Evolutionary conservation across 176 grass and related monocot species (phyloP).

Genomic region (Tuctoria greenei): DNA sequence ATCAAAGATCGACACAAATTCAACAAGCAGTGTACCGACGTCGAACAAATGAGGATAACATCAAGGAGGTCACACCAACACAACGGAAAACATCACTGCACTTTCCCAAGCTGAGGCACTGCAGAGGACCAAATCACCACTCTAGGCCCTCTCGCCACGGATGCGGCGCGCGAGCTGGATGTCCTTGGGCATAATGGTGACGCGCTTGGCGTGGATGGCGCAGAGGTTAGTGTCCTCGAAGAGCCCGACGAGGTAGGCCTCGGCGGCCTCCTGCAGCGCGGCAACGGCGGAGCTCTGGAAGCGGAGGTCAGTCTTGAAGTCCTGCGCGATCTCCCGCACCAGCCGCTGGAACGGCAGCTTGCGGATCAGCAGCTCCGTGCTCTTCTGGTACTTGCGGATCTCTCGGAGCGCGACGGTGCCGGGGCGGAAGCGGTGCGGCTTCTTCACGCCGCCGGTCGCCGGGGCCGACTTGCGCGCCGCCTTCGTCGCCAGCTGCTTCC

Average conservation of each 20-base stretch:
- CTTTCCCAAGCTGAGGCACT: no score
- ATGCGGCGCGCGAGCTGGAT: conserved; percentile 66
- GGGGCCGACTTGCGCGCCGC: conserved; percentile 65
- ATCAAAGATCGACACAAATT: no score
- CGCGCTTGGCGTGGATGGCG: conserved; percentile 73
- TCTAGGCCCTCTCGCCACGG: conserved; percentile 59
- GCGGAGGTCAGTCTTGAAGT: conserved; percentile 74
- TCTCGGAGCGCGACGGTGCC: conserved; percentile 67
- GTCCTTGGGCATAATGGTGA: conserved; percentile 82
- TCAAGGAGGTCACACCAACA: no score
- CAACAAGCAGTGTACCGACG: no score
- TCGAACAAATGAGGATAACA: no score
- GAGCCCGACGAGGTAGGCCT: conserved; percentile 66
- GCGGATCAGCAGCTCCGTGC: conserved; percentile 67
- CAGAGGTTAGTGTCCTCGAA: conserved; percentile 81
- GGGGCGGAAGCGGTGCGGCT: conserved; percentile 69
- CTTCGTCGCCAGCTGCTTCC: conserved; percentile 68
- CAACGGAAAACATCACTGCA: no score
- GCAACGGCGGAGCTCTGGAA: conserved; percentile 71
- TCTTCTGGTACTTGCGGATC: conserved; percentile 89
- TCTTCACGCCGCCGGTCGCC: conserved; percentile 70
- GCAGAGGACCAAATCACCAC: no score
- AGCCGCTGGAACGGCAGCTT: conserved; percentile 74
- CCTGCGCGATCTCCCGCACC: conserved; percentile 63
- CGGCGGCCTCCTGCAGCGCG: conserved; percentile 71